Evolutionary conservation across 805 yeast species (phyloP), one percentile per base, ranked within the genome.

Genomic region (Nakazawaea ishiwadae): DNA sequence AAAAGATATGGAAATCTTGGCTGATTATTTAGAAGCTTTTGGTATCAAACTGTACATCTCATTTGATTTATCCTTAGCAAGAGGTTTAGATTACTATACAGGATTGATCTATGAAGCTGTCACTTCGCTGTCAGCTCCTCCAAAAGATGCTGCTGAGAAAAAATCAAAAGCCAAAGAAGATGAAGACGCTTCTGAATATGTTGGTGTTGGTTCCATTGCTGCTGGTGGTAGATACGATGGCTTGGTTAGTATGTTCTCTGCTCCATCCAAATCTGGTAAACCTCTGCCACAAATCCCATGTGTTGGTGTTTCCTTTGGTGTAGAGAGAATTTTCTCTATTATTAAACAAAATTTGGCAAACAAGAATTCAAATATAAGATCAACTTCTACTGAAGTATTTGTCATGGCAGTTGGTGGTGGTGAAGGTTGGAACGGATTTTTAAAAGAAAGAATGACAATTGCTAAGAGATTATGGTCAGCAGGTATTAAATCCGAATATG

Each of bases 381-480:
- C 97, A 27, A 75, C 90, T 21, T 80, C 91, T 29, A 95, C 99
- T 15, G 95, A 93, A 62, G 98, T 87, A 11, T 93, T 72, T 57
- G 83, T 93, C 37, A 90, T 93, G 96, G 98, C 99, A 1, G 90
- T 93, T 57, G 99, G 99, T 51, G 98, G 97, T 55, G 99, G 98
- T 55, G 85, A 85, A 53, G 95, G 84, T 47, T 90, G 97, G 97
- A 79, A 73, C 46, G 99, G 98, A 5, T 88, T 86, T 68, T 68
- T 93, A 55, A 77, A 80, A 44, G 97, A 93, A 68, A 83, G 99
- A 69, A 89, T 93, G 96, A 54, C 73, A 23, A 75, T 93, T 35
- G 79, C 96, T 40, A 82, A 87, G 55, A 62, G 70, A 53, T 73
- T 93, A 52, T 93, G 99, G 99, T 71, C 70, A 31, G 84, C 83